These are phyloP conservation scores for Rutstroemia sp. DNA, from an alignment of 2,329 filamentous ascomycete genomes.

Conservation along the genomic window DNA sequence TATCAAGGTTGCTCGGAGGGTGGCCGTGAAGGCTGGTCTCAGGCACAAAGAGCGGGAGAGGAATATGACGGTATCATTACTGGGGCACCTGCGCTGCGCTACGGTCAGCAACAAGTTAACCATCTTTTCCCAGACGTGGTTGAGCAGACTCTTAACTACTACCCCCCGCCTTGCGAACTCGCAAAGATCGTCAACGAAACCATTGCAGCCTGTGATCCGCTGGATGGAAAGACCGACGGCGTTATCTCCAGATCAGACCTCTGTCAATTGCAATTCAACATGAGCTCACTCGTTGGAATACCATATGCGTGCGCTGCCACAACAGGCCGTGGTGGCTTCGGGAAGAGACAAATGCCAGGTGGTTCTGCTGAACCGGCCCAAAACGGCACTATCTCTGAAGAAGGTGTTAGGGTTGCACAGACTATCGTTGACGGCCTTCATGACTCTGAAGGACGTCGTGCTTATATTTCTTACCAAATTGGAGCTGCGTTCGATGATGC, in stretches of 20 bases:
- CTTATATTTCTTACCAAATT: slow-evolving; percentile 32
- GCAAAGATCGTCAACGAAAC: slow-evolving; percentile 46
- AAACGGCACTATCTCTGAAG: slow-evolving; percentile 19
- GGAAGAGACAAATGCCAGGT: neutral
- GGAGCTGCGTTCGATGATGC: slow-evolving; percentile 10
- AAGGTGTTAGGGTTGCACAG: slow-evolving; percentile 29
- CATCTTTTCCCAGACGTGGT: slow-evolving; percentile 34
- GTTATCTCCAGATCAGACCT: slow-evolving; percentile 43
- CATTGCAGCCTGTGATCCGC: slow-evolving; percentile 44
- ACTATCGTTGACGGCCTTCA: slow-evolving; percentile 32
- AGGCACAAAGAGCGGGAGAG: slow-evolving; percentile 34
- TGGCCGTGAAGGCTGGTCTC: slow-evolving; percentile 41
- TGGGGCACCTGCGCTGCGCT: slow-evolving; percentile 42
- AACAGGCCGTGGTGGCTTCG: neutral
- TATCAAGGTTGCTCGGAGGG: slow-evolving; percentile 39
- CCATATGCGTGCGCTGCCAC: slow-evolving; percentile 36
- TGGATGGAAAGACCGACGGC: slow-evolving; percentile 48
- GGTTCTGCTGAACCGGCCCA: slow-evolving; percentile 14
- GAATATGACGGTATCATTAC: slow-evolving; percentile 38
- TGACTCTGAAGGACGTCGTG: slow-evolving; percentile 30
- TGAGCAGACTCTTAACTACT: slow-evolving; percentile 35
- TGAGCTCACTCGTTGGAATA: slow-evolving; percentile 37
- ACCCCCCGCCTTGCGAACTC: slow-evolving; percentile 38
- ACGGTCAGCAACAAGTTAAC: slow-evolving; percentile 37
- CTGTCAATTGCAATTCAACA: slow-evolving; percentile 38